phyloP scores from a whole-genome alignment of 257 asterid genomes.

The Asclepias syriaca region DNA sequence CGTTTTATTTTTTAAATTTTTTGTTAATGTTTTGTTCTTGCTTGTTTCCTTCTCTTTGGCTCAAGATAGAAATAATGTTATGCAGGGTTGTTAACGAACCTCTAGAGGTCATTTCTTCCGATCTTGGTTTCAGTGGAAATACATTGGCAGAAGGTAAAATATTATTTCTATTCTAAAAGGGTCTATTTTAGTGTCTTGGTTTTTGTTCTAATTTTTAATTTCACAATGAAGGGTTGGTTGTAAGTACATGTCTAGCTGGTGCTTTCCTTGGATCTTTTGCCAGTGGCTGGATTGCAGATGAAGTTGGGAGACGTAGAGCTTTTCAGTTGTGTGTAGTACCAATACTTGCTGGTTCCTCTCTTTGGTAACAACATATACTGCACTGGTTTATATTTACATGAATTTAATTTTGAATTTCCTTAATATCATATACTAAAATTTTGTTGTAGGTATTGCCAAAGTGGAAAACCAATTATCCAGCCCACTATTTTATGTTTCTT shows the following conservation, averaged over 20 bases:
- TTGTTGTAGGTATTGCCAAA: not conserved
- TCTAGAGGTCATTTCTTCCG: constrained; percentile 78
- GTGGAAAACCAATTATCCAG: not conserved
- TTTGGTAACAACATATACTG: constrained; percentile 42
- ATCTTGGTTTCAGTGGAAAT: constrained; percentile 64
- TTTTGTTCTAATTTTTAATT: constrained; percentile 6
- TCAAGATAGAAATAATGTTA: constrained; percentile 6
- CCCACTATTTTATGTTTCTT: not conserved
- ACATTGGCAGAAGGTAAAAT: constrained; percentile 14
- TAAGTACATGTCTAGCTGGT: constrained; percentile 85
- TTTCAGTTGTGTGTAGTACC: constrained; percentile 87
- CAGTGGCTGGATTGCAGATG: constrained; percentile 94
- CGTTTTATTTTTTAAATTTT: constrained; percentile 19
- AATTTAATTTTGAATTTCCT: not conserved
- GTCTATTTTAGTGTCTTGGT: constrained; percentile 8
- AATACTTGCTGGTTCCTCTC: constrained; percentile 64
- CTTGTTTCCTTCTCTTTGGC: not conserved
- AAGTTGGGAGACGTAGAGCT: constrained; percentile 75
- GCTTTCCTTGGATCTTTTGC: constrained; percentile 76
- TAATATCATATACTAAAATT: not conserved
- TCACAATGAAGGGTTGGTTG: constrained; percentile 67
- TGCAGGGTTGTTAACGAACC: constrained; percentile 92
- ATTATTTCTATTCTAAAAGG: not conserved
- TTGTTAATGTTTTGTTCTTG: not conserved
- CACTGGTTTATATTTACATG: not conserved